These are phyloP conservation scores for Colletotrichum horii DNA, from an alignment of 2,329 filamentous ascomycete genomes.

Conservation along the genomic window DNA sequence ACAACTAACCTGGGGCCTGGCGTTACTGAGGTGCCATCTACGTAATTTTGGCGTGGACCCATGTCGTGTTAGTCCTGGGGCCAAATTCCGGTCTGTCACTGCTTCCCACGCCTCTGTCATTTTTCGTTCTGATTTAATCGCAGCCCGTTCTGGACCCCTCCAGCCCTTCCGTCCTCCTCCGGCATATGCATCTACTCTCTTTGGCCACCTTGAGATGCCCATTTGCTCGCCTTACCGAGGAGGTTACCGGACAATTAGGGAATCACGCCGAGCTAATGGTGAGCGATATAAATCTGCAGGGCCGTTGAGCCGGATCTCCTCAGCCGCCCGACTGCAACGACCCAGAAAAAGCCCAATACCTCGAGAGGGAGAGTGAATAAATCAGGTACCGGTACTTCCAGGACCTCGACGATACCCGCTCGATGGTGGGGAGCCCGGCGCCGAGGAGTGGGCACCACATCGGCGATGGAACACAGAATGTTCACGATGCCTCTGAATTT, in stretches of 20 bases:
- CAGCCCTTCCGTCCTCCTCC: neutral
- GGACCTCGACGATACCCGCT: neutral
- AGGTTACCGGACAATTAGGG: neutral
- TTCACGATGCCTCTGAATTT: conserved; percentile 19
- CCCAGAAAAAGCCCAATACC: neutral
- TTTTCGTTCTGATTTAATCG: neutral
- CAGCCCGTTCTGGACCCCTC: neutral
- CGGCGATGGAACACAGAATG: conserved; percentile 6
- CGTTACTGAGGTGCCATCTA: neutral
- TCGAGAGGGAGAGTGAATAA: neutral
- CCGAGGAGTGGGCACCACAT: conserved; percentile 4
- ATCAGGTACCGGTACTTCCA: neutral
- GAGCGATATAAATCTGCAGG: conserved; percentile 17
- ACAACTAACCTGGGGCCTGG: neutral
- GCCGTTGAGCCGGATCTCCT: conserved; percentile 5
- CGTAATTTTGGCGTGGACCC: conserved; percentile 9
- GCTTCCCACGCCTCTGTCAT: neutral
- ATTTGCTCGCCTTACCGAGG: neutral
- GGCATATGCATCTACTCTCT: neutral
- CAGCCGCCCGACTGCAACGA: neutral
- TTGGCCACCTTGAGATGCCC: neutral
- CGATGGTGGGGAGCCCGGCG: conserved; percentile 7
- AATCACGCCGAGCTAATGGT: neutral
- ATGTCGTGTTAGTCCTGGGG: neutral
- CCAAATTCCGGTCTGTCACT: neutral